Evolutionary conservation across 2,329 filamentous ascomycete genomes (phyloP), one percentile per base, ranked within the genome.

Genomic region (Coniosporium tulheliwenetii): DNA sequence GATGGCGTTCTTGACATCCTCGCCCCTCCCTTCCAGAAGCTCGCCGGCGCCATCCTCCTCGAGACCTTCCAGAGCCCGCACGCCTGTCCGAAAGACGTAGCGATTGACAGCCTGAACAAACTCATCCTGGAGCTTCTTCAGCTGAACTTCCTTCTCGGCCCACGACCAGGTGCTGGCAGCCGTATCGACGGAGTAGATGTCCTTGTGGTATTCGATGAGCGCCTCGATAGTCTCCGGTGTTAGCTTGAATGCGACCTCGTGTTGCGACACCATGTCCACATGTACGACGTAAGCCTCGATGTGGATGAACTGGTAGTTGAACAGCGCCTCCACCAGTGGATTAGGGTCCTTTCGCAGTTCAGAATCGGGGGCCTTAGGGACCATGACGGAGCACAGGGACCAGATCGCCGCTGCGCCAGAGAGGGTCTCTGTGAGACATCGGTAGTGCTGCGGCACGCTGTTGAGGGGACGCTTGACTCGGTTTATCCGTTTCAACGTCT

Each of bases 241-340:
- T 55, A 98, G 75, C 74, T 98, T 98, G 75, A 87, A 96, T 50
- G 87, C 91, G 55, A 98, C 86, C 68, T 96, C 91, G 60, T 93
- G 91, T 63, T 87, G 82, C 54, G 93, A 77, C 44, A 98, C 89
- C 86, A 96, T 94, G 68, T 98, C 91, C 63, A 98, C 86, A 63
- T 96, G 89, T 45, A 98, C 91, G 52, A 96, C 89, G 61, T 98
- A 98, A 40, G 91, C 91, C 66, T 96, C 87, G 52, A 96, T 69
- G 60, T 95, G 85, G 56, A 95, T 70, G 57, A 95, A 75, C 67
- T 93, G 82, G 64, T 89, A 91, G 73, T 93, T 93, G 73, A 83
- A 85, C 47, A 95, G 67, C 47, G 83, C 84, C 64, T 95, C 86
- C 50, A 89, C 71, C 48, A 93, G 69, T 37, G 83, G 82, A 58